Conservation (phyloP, 805 yeast species). For the Saccharomycopsis babjevae region DNA sequence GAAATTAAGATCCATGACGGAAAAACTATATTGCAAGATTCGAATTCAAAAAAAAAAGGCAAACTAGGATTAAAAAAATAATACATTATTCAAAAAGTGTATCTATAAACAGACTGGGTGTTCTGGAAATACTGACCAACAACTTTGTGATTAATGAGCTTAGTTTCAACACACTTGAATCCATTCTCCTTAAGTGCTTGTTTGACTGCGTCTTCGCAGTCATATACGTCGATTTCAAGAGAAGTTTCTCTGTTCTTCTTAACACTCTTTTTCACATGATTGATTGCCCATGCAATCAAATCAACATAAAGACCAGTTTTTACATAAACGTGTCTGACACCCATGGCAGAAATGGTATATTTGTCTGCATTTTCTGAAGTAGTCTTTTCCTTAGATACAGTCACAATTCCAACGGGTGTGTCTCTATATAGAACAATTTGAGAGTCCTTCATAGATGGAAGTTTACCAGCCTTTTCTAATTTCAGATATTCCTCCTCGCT, state of each 20-base stretch:
- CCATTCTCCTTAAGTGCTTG: background rate
- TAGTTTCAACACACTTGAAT: background rate
- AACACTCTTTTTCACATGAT: conserved; percentile 30
- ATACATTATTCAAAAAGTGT: background rate
- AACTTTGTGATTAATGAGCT: background rate
- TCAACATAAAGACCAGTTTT: conserved; percentile 56
- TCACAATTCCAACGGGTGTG: conserved; percentile 59
- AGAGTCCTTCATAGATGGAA: conserved; percentile 24
- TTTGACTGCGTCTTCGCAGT: background rate
- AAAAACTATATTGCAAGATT: background rate
- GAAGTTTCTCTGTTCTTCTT: background rate
- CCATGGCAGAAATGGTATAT: conserved; percentile 39
- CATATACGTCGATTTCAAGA: background rate
- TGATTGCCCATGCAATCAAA: conserved; percentile 49
- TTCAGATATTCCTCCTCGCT: conserved; percentile 17
- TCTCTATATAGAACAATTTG: conserved; percentile 52
- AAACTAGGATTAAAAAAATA: background rate
- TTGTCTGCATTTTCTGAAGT: conserved; percentile 24
- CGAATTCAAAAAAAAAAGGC: background rate
- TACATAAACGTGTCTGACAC: conserved; percentile 58
- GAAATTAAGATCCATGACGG: no score
- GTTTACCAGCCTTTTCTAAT: conserved; percentile 24
- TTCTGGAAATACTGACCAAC: background rate
- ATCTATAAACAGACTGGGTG: background rate
- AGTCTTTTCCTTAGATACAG: conserved; percentile 35